Percentiles rank a stretch among this genome's conserved stretches.
phyloP scores from a whole-genome alignment of 2,329 filamentous ascomycete genomes.

The Penicillium brasilianum region DNA sequence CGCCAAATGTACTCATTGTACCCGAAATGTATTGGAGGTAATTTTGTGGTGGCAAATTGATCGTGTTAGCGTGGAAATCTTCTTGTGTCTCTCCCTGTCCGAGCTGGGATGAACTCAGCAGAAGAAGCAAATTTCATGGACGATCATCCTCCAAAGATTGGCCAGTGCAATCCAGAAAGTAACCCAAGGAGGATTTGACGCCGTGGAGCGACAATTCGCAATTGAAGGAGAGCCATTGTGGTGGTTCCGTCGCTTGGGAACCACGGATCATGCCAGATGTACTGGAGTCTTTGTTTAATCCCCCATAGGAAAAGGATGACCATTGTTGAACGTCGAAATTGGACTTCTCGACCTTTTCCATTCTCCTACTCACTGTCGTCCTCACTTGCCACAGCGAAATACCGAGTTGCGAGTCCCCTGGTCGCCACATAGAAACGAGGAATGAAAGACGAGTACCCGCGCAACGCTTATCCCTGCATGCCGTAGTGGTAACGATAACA shows the following conservation, averaged over 20 bases:
- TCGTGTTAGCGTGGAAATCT: slow-evolving; percentile 6
- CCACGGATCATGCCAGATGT: slow-evolving; percentile 18
- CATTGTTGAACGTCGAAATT: background rate
- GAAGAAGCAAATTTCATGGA: background rate
- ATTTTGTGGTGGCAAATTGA: slow-evolving; percentile 8
- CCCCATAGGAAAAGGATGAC: background rate
- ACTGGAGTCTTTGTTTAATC: background rate
- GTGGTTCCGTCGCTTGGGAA: slow-evolving; percentile 19
- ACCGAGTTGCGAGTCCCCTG: slow-evolving; percentile 7
- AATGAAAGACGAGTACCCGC: slow-evolving; percentile 32
- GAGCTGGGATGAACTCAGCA: slow-evolving; percentile 1
- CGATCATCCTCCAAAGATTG: slow-evolving; percentile 3
- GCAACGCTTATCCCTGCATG: slow-evolving; percentile 39
- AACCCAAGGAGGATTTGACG: background rate
- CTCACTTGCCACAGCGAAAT: slow-evolving; percentile 9
- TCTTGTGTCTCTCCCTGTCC: background rate
- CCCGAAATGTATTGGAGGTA: slow-evolving; percentile 10
- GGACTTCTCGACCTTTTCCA: background rate
- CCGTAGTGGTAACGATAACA: slow-evolving; percentile 31
- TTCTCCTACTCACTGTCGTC: background rate
- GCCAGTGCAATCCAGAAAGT: background rate
- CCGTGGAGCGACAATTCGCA: background rate
- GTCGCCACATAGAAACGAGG: slow-evolving; percentile 26
- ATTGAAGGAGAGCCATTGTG: background rate
- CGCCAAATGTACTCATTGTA: slow-evolving; percentile 8